Percentiles rank a stretch among this genome's conserved stretches.
Conservation (phyloP, 176 grass and related monocot genomes). For the Cymbopogon citratus region DNA sequence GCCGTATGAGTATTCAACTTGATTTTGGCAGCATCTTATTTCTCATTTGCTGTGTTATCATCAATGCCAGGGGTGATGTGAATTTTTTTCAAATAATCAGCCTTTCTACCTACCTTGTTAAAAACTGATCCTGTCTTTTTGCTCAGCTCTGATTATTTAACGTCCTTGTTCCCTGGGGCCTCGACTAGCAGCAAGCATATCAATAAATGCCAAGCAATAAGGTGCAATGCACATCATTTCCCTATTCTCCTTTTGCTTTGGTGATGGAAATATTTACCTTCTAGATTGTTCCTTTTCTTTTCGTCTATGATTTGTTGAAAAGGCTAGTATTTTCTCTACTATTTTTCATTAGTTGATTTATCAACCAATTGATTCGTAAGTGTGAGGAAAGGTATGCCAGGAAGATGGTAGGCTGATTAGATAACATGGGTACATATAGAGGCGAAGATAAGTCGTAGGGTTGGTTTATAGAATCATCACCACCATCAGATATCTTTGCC, state of each 20-base stretch:
- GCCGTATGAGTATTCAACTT: background rate
- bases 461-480: too few relatives aligned
- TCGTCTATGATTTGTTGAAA: background rate
- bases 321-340: background rate
- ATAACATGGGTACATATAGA: too few relatives aligned
- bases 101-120: background rate
- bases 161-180: slow-evolving; percentile 49
- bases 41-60: background rate
- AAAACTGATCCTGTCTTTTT: slow-evolving; percentile 1
- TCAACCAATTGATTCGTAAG: too few relatives aligned
- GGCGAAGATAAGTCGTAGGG: too few relatives aligned
- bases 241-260: too few relatives aligned
- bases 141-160: slow-evolving; percentile 50
- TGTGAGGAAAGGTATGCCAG: too few relatives aligned
- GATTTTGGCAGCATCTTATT: background rate
- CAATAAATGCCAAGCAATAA: slow-evolving; percentile 35
- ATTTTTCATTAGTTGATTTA: too few relatives aligned
- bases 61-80: background rate
- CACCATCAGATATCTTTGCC: too few relatives aligned
- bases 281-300: background rate
- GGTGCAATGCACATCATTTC: slow-evolving; percentile 27
- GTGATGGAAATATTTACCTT: too few relatives aligned
- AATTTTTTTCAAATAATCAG: background rate
- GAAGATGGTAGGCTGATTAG: too few relatives aligned
- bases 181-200: slow-evolving; percentile 34